These are phyloP conservation scores for Aspergillus coremiiformis DNA, from an alignment of 495 filamentous ascomycete genomes.

Conservation along the genomic window DNA sequence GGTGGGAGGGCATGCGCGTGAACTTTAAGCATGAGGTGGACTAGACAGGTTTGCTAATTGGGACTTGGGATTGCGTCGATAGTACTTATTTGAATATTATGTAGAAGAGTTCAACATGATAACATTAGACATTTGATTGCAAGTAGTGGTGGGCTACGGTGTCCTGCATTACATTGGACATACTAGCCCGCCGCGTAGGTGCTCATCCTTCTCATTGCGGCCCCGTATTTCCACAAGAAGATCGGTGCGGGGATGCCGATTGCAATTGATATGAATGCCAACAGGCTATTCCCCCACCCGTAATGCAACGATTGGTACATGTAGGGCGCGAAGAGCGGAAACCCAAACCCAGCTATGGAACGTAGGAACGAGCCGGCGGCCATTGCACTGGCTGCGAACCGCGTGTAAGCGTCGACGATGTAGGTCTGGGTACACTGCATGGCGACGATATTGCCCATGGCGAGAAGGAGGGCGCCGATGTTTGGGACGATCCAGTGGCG, in stretches of 20 bases:
- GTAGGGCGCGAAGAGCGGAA: constrained; percentile 67
- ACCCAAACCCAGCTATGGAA: constrained; percentile 62
- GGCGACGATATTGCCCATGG: constrained; percentile 50
- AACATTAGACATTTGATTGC: no score
- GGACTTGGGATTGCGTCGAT: no score
- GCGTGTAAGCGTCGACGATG: constrained; percentile 68
- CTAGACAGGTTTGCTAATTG: no score
- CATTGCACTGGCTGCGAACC: constrained; percentile 66
- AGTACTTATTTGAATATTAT: no score
- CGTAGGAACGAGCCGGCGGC: constrained; percentile 61
- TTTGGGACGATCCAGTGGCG: constrained; percentile 68
- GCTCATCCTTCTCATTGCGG: constrained; percentile 50
- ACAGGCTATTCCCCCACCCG: constrained; percentile 58
- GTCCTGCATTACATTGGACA: not conserved
- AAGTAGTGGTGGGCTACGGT: no score
- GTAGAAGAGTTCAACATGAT: no score
- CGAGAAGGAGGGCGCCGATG: constrained; percentile 56
- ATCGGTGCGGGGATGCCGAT: constrained; percentile 54
- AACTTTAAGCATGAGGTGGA: no score
- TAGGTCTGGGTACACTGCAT: constrained; percentile 71
- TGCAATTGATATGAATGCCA: constrained; percentile 47
- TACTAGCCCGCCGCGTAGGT: constrained; percentile 54
- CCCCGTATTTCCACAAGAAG: constrained; percentile 55
- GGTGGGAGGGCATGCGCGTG: no score
- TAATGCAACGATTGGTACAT: constrained; percentile 53